Evolutionary conservation across 148 eudicot genomes (phyloP).

Genomic region (Rhododendron kiyosumense): DNA sequence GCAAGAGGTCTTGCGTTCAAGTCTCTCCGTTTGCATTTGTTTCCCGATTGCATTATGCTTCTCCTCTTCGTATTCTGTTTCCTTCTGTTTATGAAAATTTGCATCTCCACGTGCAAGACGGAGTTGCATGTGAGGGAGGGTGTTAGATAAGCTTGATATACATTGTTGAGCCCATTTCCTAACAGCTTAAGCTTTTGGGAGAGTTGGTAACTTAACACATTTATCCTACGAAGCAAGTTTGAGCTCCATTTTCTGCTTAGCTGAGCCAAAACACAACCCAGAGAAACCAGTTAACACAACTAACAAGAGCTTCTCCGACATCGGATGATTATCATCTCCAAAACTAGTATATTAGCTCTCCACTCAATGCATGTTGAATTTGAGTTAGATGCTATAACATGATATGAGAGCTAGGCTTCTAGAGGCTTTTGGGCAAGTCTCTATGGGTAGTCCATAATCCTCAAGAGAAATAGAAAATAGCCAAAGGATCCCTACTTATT

Average conservation of each 20-base stretch:
- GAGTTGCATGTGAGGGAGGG: no score
- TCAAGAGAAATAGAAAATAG: background rate
- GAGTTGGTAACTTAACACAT: background rate
- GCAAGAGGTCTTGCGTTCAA: no score
- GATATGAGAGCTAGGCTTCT: background rate
- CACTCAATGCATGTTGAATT: background rate
- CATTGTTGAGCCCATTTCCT: no score
- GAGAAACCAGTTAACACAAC: background rate
- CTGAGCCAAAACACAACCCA: conserved; percentile 1
- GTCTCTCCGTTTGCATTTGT: no score
- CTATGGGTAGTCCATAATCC: background rate
- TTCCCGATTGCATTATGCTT: no score
- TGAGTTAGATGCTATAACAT: background rate
- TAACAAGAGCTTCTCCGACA: background rate
- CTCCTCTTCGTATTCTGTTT: no score
- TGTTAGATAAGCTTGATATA: no score
- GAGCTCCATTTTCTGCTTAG: background rate
- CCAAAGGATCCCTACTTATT: background rate
- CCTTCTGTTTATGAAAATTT: no score
- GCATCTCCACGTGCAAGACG: no score
- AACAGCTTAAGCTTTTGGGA: no score
- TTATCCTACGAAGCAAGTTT: background rate
- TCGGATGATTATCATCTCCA: background rate
- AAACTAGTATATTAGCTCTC: background rate
- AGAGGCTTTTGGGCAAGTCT: background rate